Conservation (phyloP, 257 asterid genomes). For the Capsicum baccatum region DNA sequence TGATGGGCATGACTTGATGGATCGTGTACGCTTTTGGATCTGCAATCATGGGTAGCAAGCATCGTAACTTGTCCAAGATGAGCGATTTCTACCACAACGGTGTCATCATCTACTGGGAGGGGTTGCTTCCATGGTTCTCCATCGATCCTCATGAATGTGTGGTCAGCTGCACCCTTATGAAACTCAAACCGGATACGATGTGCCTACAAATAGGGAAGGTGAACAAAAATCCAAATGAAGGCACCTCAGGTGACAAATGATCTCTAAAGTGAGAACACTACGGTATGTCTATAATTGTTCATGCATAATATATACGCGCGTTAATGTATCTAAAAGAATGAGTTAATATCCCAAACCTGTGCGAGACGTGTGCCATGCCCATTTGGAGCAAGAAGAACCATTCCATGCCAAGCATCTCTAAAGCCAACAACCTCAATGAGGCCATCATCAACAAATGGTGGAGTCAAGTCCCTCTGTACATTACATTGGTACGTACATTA, state of each 20-base stretch:
- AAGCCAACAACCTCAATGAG: conserved; percentile 82
- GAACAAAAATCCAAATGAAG: neutral
- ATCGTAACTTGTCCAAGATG: conserved; percentile 81
- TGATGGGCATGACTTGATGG: conserved; percentile 50
- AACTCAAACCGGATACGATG: conserved; percentile 72
- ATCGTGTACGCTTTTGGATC: conserved; percentile 61
- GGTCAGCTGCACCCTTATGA: conserved; percentile 68
- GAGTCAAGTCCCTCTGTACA: conserved; percentile 71
- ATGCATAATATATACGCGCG: neutral
- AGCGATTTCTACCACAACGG: conserved; percentile 72
- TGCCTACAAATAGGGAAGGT: conserved; percentile 45
- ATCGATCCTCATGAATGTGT: conserved; percentile 87
- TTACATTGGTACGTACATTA: neutral
- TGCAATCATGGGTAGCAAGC: conserved; percentile 75
- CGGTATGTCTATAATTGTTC: neutral
- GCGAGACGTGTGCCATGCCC: conserved; percentile 96
- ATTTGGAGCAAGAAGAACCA: conserved; percentile 74
- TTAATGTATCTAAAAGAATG: neutral
- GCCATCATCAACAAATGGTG: conserved; percentile 87
- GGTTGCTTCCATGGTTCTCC: conserved; percentile 98
- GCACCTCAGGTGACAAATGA: neutral
- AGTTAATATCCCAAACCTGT: conserved; percentile 52
- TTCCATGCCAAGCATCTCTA: conserved; percentile 93
- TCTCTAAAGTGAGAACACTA: neutral
- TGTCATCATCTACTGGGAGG: conserved; percentile 70